These are phyloP conservation scores for Zopfochytrium polystomum DNA, from an alignment of 371 early-diverging fungal species.

Conservation along the genomic window DNA sequence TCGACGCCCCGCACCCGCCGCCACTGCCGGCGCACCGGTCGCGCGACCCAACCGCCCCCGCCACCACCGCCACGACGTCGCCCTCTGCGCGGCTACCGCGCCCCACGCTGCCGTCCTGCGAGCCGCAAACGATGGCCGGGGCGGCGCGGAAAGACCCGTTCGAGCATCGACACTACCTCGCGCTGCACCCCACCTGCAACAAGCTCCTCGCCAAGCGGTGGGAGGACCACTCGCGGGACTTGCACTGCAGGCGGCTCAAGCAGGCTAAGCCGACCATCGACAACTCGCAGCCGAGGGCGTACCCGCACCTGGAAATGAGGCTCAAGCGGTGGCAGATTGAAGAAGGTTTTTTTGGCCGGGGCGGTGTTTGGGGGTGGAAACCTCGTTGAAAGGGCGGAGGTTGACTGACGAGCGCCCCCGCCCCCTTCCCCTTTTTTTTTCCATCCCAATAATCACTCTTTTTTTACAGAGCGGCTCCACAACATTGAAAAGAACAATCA, in stretches of 20 bases:
- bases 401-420: no score
- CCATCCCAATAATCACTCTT: background rate
- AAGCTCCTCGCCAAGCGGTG: slow-evolving; percentile 41
- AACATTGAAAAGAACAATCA: slow-evolving; percentile 40
- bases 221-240: slow-evolving; percentile 31
- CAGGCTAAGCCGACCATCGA: slow-evolving; percentile 37
- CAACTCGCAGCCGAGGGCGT: slow-evolving; percentile 34
- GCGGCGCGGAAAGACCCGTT: no score
- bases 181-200: slow-evolving; percentile 37
- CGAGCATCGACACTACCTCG: slow-evolving; percentile 38
- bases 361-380: no score
- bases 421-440: background rate
- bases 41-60: no score
- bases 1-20: no score
- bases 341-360: slow-evolving; percentile 26
- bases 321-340: slow-evolving; percentile 39
- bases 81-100: no score
- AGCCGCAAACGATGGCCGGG: no score
- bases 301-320: slow-evolving; percentile 42
- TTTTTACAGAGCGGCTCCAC: slow-evolving; percentile 28
- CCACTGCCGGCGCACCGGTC: no score
- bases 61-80: no score
- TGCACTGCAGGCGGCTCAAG: slow-evolving; percentile 33
- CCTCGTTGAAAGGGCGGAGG: no score
- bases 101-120: no score